Evolutionary conservation across 164 flowering plant genomes (phyloP), one percentile per base, ranked within the genome.

Genomic region (Nymphaea thermarum): DNA sequence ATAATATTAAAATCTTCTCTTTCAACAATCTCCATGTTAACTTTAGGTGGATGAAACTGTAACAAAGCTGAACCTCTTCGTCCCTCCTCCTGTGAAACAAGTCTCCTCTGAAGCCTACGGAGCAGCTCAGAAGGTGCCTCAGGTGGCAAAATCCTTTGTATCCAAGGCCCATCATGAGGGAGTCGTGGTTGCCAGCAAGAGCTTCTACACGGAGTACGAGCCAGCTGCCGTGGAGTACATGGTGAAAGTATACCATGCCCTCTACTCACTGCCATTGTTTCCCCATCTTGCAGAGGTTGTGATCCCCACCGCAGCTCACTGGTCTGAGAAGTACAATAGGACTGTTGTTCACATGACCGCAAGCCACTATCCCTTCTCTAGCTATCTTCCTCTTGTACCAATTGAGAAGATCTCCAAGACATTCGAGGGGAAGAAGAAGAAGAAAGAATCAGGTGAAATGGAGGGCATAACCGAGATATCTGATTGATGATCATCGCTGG

Each of bases 371-470:
- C 14, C 73, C 10, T 67, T 78, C 2, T 73, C 83, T 59, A 65
- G 80, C 60, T 82, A 81, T 71, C 67, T 85, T 3, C 96, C 96
- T 0, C 62, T 78, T 17, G 77, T 90, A 67, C 96, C 96, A 1
- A 62, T 81, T 6, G 86, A 83, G 16, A 80, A 81, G 25, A 77
- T 90, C 7, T 70, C 76, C 3, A 77, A 78, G 77, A 81, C 84
- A 11, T 80, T 77, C 64, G 80, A 80, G 72, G 75, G 77, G 3
- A 42, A 15, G 42, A 42, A 41, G 67, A 70, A 65, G 25, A 79
- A 75, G 51, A 77, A 69, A 10, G 17, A 65, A 44, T 12, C 25
- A 5, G 66, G 64, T 17, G 64, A 62, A 42, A 15, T 41, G 44
- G 5, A 42, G 43, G 41, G 25, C 44, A 36, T 42, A 0, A 43